Conservation (phyloP, 2,329 filamentous ascomycete genomes). For the Fusarium proliferatum region DNA sequence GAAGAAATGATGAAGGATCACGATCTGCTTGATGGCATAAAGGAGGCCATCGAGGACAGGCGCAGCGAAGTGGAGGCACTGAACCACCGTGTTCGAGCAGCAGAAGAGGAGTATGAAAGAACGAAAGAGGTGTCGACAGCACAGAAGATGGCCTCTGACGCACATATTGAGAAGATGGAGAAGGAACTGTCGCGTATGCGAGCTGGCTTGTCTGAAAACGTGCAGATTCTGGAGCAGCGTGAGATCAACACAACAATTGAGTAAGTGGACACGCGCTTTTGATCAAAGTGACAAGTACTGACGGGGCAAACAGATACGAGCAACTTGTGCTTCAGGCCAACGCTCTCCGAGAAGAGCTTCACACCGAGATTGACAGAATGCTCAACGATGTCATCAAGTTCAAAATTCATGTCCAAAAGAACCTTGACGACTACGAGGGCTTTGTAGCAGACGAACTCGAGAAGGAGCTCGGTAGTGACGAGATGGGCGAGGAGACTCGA, state of each 20-base stretch:
- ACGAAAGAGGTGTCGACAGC: constrained; percentile 87
- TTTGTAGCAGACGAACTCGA: constrained; percentile 96
- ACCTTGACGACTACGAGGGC: constrained; percentile 91
- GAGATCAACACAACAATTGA: constrained; percentile 98
- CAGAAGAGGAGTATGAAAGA: constrained; percentile 93
- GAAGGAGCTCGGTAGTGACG: constrained; percentile 77
- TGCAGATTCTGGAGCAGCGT: constrained; percentile 91
- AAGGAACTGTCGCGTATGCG: constrained; percentile 97
- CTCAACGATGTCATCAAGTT: constrained; percentile 98
- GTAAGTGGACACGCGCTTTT: constrained; percentile 61
- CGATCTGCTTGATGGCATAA: constrained; percentile 92
- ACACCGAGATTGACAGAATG: constrained; percentile 95
- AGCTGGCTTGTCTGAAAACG: constrained; percentile 81
- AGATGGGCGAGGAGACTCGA: constrained; percentile 64
- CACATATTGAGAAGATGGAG: constrained; percentile 98
- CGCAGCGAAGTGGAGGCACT: constrained; percentile 90
- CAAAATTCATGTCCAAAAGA: constrained; percentile 96
- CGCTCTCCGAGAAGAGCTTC: constrained; percentile 92
- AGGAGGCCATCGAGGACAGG: constrained; percentile 97
- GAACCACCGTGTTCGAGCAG: constrained; percentile 86
- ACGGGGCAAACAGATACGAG: constrained; percentile 73
- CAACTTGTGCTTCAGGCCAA: constrained; percentile 88
- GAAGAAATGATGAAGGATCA: constrained; percentile 95
- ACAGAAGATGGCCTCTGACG: constrained; percentile 88
- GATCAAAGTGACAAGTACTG: constrained; percentile 5